Base-by-base conservation (phyloP, 805 yeast genomes). In the Saturnispora kantuleensis region DNA sequence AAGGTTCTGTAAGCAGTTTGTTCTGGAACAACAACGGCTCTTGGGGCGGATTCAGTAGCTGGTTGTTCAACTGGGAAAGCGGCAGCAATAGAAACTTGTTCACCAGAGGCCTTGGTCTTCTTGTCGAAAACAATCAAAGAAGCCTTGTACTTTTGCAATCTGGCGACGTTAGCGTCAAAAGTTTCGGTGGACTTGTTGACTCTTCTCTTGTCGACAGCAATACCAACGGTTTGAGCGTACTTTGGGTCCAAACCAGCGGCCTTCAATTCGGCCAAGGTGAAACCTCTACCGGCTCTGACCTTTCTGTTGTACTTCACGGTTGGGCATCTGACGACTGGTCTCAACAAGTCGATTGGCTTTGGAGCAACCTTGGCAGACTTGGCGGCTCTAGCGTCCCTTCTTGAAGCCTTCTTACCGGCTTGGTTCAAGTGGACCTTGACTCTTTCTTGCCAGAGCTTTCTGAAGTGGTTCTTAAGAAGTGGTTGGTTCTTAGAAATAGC, bases 381-480 rank as follows among this genome's bases (percentile, higher is more conserved):
- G 64, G 82, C 65, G 68, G 85, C 83, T 77, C 98, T 87, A 59
- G 96, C 84, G 59, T 75, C 77, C 78, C 98, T 84, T 83, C 98
- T 88, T 57, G 95, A 81, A 67, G 76, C 88, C 83, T 93, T 93
- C 83, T 90, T 88, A 73, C 98, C 98, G 68, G 98, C 96, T 81
- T 93, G 98, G 90, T 93, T 97, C 70, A 93, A 84, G 88, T 94
- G 98, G 66, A 87, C 96, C 73, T 79, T 86, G 81, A 93, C 99
- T 70, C 97, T 86, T 76, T 87, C 95, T 79, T 93, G 97, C 98
- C 98, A 93, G 95, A 90, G 90, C 86, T 90, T 90, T 81, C 97
- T 84, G 95, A 90, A 90, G 81, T 93, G 98, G 84, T 90, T 90
- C 84, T 86, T 87, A 81, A 86, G 84, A 78, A 90, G 78, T 80